Conservation (phyloP, 805 yeast species). For the Naumovozyma dairenensis region DNA sequence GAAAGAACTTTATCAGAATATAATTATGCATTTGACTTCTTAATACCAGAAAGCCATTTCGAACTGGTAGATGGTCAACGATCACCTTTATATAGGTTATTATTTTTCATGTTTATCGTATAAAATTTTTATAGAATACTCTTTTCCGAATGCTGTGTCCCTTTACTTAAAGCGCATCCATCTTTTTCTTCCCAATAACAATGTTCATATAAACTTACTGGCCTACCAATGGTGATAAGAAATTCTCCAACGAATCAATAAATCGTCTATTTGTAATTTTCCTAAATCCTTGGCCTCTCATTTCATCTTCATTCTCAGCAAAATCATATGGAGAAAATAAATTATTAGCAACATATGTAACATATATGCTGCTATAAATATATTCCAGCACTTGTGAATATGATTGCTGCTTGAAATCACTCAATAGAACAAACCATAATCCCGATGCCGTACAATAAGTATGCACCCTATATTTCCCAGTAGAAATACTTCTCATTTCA, state of each 20-base stretch:
- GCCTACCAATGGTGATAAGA: constrained; percentile 23
- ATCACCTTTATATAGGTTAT: too few relatives aligned
- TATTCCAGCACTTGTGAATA: constrained; percentile 23
- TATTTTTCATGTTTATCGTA: too few relatives aligned
- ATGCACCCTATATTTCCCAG: constrained; percentile 72
- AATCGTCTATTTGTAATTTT: constrained; percentile 25
- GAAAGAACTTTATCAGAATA: too few relatives aligned
- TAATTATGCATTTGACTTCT: too few relatives aligned
- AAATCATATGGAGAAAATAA: constrained; percentile 26
- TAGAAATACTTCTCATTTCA: constrained; percentile 36
- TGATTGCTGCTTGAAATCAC: constrained; percentile 41
- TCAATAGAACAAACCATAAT: constrained; percentile 61
- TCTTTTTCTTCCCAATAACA: too few relatives aligned
- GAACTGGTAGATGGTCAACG: too few relatives aligned
- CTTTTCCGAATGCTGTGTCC: too few relatives aligned
- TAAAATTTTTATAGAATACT: too few relatives aligned
- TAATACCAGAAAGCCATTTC: too few relatives aligned
- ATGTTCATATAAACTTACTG: constrained; percentile 4
- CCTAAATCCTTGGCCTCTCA: constrained; percentile 26
- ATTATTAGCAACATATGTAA: constrained; percentile 24
- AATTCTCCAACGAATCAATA: constrained; percentile 21
- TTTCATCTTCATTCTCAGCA: constrained; percentile 22
- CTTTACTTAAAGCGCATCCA: too few relatives aligned
- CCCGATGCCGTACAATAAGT: constrained; percentile 72
- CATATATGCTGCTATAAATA: constrained; percentile 26